These are phyloP conservation scores for Akanthomyces uredinophilus DNA, from an alignment of 2,329 filamentous ascomycete species.

Conservation along the genomic window DNA sequence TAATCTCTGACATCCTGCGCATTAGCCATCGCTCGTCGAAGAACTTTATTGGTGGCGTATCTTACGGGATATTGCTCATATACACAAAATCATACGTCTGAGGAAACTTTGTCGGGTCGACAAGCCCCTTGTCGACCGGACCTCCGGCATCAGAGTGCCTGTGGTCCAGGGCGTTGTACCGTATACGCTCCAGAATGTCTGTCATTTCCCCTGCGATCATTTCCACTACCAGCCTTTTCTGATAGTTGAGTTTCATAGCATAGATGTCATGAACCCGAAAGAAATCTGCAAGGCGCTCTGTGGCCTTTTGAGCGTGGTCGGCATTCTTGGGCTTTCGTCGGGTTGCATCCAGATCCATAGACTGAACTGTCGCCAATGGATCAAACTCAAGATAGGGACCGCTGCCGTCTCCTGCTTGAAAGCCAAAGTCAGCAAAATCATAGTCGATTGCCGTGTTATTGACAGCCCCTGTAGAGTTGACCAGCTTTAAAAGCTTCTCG, in stretches of 20 bases:
- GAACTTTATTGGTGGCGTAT: neutral
- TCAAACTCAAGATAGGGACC: neutral
- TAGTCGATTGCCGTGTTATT: conserved; percentile 8
- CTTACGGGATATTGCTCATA: conserved; percentile 28
- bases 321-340: neutral
- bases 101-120: conserved; percentile 22
- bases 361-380: neutral
- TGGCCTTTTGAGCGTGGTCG: neutral
- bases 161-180: conserved; percentile 22
- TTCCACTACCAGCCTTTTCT: conserved; percentile 18
- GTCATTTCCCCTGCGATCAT: conserved; percentile 27
- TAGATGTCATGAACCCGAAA: neutral
- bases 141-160: neutral
- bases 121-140: neutral
- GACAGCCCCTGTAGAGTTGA: neutral
- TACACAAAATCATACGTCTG: conserved; percentile 24
- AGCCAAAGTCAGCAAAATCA: neutral
- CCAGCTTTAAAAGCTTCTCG: neutral
- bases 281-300: neutral
- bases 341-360: neutral
- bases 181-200: conserved; percentile 26
- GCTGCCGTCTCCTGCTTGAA: neutral
- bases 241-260: neutral
- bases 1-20: conserved; percentile 21
- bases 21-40: neutral